Percentiles rank a stretch among this genome's conserved stretches.
phyloP scores from a whole-genome alignment of 192 early-diverging fungal species.

The Gigaspora rosea region DNA sequence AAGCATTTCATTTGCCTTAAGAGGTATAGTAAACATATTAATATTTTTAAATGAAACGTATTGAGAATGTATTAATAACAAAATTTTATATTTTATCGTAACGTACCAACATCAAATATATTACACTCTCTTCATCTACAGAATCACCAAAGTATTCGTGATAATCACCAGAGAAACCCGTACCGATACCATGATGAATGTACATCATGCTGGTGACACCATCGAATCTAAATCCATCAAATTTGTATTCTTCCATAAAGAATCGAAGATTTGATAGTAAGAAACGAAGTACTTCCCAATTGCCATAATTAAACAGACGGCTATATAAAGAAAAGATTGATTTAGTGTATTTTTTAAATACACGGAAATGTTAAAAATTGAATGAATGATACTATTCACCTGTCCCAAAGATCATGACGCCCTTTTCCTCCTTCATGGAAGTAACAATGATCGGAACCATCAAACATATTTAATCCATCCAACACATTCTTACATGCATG shows the following conservation, averaged over 20 bases:
- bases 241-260: constrained; percentile 86
- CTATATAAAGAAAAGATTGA: constrained; percentile 20
- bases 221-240: constrained; percentile 98
- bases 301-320: constrained; percentile 94
- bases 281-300: constrained; percentile 54
- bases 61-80: constrained; percentile 45
- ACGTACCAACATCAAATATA: too few species aligned
- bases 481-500: constrained; percentile 94
- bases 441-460: constrained; percentile 94
- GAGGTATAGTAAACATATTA: neutral
- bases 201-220: constrained; percentile 57
- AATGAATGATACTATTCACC: constrained; percentile 22
- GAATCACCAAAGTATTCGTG: constrained; percentile 89
- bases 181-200: constrained; percentile 91
- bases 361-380: neutral
- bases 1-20: constrained; percentile 53
- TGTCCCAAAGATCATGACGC: constrained; percentile 92
- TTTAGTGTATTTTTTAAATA: neutral
- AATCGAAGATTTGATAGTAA: constrained; percentile 93
- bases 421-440: constrained; percentile 90
- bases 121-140: constrained; percentile 75
- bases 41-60: neutral
- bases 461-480: constrained; percentile 94
- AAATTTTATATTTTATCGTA: too few species aligned
- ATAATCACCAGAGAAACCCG: constrained; percentile 91